Evolutionary conservation across 2,329 filamentous ascomycete genomes (phyloP), one percentile per base, ranked within the genome.

Genomic region (Alternaria solani): DNA sequence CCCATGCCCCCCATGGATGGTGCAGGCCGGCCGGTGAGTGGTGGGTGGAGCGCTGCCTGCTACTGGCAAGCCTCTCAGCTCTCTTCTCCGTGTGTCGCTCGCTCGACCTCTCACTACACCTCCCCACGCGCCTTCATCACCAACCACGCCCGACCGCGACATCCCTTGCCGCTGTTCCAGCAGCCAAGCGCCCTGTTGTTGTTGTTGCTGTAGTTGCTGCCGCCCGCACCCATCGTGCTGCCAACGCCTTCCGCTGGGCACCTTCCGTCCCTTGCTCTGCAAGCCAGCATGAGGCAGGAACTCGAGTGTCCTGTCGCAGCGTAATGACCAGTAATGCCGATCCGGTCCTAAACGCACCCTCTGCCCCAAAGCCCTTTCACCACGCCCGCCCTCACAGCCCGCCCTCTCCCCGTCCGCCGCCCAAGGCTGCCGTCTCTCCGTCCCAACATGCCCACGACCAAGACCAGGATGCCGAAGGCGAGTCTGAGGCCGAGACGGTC

Each of bases 401-500:
- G 66, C 61, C 58, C 51, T 34, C 62, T 46, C 54, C 67, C 43
- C 58, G 52, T 42, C 55, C 55, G 63, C 28, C 63, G 57, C 36
- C 47, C 56, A 69, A 63, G 51, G 46, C 67, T 34, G 18, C 56
- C 34, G 26, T 20, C 12, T 34, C 28, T 38, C 56, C 36, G 7
- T 34, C 34, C 12, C 56, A 63, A 42, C 70, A 77, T 62, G 73
- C 69, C 66, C 60, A 73, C 63, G 61, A 69, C 56, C 51, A 28
- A 58, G 62, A 67, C 41, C 70, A 74, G 46, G 76, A 80, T 59
- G 78, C 74, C 34, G 74, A 77, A 54, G 79, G 78, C 64, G 80
- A 82, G 65, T 83, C 81, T 16, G 82, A 84, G 71, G 82, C 82
- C 52, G 82, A 84, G 73, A 84, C 82, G 32, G 78, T 83, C 59